Evolutionary conservation across 2,329 filamentous ascomycete genomes (phyloP), one percentile per base, ranked within the genome.

Genomic region (Sodiomyces alkalinus): DNA sequence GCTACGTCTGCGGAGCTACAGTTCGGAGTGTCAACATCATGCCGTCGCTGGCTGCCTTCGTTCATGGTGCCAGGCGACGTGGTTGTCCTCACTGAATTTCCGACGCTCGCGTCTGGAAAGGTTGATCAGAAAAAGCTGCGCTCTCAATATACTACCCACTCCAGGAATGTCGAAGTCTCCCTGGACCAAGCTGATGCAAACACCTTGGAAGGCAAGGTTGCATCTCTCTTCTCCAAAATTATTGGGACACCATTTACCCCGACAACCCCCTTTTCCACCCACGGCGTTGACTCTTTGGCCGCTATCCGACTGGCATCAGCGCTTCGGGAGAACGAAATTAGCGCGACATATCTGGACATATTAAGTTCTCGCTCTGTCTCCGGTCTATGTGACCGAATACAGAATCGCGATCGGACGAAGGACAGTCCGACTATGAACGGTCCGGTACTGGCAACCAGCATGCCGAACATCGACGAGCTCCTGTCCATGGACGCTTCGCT

Each of bases 61-160:
- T 90, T 76, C 45, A 93, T 93, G 86, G 54, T 92, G 2, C 86
- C 86, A 0, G 65, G 68, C 4, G 78, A 92, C 35, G 55, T 92
- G 15, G 49, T 82, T 1, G 43, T 79, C 2, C 53, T 79, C 36
- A 39, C 60, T 1, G 56, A 64, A 7, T 74, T 93, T 31, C 83
- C 83, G 1, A 72, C 76, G 29, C 56, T 93, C 13, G 62, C 83
- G 3, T 92, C 83, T 1, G 86, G 86, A 1, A 94, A 94, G 44
- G 64, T 86, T 10, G 79, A 93, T 42, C 73, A 72, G 28, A 77
- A 72, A 40, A 52, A 49, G 9, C 53, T 93, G 6, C 61, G 15
- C 22, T 41, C 17, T 9, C 25, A 47, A 29, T 48, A 32, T 7
- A 25, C 27, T 12, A n/a, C n/a, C n/a, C n/a, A 17, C 6, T 9